Evolutionary conservation across 768 basidiomycete species (phyloP).

Genomic region (Chiua virens): DNA sequence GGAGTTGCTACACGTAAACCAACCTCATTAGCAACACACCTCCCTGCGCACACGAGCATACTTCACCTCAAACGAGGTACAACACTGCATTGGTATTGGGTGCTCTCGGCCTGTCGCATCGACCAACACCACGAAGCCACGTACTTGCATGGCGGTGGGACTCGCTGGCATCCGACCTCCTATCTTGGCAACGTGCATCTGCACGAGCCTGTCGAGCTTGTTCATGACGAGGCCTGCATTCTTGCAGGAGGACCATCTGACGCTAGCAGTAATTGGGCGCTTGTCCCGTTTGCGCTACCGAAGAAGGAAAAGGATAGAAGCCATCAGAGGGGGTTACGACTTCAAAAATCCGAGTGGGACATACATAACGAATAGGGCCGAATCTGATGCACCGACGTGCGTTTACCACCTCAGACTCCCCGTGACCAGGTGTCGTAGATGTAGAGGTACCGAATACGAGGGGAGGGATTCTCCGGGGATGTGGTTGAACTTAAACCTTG

Average conservation of each 20-base stretch:
- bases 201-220: constrained; percentile 24
- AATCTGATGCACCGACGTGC: constrained; percentile 9
- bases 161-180: constrained; percentile 6
- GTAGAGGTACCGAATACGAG: constrained; percentile 12
- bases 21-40: neutral
- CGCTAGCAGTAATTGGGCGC: neutral
- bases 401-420: neutral
- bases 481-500: constrained; percentile 12
- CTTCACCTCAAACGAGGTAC: constrained; percentile 26
- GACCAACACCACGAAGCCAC: constrained; percentile 23
- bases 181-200: constrained; percentile 17
- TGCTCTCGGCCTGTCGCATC: constrained; percentile 29
- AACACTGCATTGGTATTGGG: constrained; percentile 25
- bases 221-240: constrained; percentile 15
- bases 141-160: constrained; percentile 21
- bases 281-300: constrained; percentile 23
- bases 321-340: neutral
- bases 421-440: neutral
- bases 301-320: neutral
- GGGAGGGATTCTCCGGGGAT: constrained; percentile 6
- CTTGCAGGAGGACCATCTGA: constrained; percentile 8
- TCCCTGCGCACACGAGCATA: neutral
- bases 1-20: constrained; percentile 18
- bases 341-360: neutral
- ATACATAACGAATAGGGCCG: constrained; percentile 8